A percentile compares a stretch with the other conserved stretches of the same genome.
phyloP scores from a whole-genome alignment of 768 basidiomycete genomes.

The Tricholoma matsutake region DNA sequence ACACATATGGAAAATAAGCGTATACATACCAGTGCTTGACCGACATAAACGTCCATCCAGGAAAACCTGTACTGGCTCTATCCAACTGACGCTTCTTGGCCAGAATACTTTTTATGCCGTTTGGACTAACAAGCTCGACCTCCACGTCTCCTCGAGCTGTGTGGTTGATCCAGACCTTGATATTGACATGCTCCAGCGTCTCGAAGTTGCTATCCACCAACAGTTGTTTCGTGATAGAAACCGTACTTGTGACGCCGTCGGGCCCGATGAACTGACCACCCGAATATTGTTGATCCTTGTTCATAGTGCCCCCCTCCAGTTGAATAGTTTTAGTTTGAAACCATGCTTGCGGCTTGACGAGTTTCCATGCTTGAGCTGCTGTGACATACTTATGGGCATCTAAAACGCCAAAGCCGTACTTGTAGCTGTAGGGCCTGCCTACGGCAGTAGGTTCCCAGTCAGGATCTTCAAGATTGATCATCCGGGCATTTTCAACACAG shows the following conservation, averaged over 20 bases:
- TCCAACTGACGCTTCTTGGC: conserved; percentile 72
- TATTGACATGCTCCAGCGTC: conserved; percentile 85
- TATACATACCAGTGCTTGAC: conserved; percentile 90
- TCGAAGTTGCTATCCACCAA: conserved; percentile 79
- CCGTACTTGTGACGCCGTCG: conserved; percentile 62
- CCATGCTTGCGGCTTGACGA: conserved; percentile 95
- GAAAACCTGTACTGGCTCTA: conserved; percentile 61
- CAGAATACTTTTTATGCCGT: conserved; percentile 80
- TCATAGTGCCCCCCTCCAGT: conserved; percentile 58
- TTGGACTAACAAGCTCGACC: conserved; percentile 83
- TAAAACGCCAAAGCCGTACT: conserved; percentile 91
- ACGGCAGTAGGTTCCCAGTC: conserved; percentile 87
- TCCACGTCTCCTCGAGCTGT: conserved; percentile 86
- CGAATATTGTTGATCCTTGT: conserved; percentile 45
- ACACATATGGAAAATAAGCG: conserved; percentile 1
- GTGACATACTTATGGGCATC: conserved; percentile 82
- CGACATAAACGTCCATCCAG: conserved; percentile 98
- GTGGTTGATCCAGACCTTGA: conserved; percentile 93
- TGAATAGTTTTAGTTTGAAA: conserved; percentile 72
- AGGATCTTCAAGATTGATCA: conserved; percentile 85
- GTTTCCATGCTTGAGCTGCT: conserved; percentile 75
- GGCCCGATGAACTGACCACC: conserved; percentile 66
- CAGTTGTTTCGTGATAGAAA: conserved; percentile 65
- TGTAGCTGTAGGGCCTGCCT: conserved; percentile 73
- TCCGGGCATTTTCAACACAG: conserved; percentile 68